These are phyloP conservation scores for Chytridiales sp. DNA, from an alignment of 371 early-diverging fungal genomes.

Conservation along the genomic window DNA sequence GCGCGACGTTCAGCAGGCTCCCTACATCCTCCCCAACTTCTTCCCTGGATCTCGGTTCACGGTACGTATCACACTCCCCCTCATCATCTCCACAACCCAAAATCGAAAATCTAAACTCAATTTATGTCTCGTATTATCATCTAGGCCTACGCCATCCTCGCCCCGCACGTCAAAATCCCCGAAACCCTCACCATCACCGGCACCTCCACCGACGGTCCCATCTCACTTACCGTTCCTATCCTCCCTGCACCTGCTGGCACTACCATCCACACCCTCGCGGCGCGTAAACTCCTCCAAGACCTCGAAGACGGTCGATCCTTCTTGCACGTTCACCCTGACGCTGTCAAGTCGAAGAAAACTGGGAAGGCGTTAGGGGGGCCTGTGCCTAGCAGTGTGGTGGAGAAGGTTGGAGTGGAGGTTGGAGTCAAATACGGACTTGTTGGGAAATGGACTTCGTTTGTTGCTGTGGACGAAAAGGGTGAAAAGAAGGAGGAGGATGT, in stretches of 20 bases:
- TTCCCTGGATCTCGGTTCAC: conserved; percentile 44
- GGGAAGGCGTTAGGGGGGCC: conserved; percentile 1
- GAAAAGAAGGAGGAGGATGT: conserved; percentile 10
- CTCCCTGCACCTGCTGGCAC: background rate
- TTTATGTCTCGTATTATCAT: background rate
- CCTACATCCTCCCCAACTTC: conserved; percentile 40
- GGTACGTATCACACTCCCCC: conserved; percentile 14
- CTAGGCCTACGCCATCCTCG: conserved; percentile 35
- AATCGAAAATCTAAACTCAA: background rate
- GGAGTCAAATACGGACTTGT: conserved; percentile 30
- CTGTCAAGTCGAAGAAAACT: conserved; percentile 7
- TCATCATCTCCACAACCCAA: background rate
- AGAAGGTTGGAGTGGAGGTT: conserved; percentile 25
- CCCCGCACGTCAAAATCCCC: conserved; percentile 18
- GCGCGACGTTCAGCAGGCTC: conserved; percentile 33
- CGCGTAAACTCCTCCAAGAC: conserved; percentile 48
- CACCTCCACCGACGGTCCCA: conserved; percentile 44
- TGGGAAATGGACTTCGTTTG: conserved; percentile 19
- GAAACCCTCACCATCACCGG: conserved; percentile 38
- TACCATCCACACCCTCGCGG: conserved; percentile 48
- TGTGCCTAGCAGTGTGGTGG: background rate
- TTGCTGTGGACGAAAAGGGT: conserved; percentile 15
- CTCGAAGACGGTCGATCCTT: conserved; percentile 38
- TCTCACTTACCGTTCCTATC: conserved; percentile 44
- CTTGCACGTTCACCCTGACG: conserved; percentile 18